A percentile compares a stretch with the other conserved stretches of the same genome.
phyloP scores from a whole-genome alignment of 2,329 filamentous ascomycete species.

The Scedosporium boydii region DNA sequence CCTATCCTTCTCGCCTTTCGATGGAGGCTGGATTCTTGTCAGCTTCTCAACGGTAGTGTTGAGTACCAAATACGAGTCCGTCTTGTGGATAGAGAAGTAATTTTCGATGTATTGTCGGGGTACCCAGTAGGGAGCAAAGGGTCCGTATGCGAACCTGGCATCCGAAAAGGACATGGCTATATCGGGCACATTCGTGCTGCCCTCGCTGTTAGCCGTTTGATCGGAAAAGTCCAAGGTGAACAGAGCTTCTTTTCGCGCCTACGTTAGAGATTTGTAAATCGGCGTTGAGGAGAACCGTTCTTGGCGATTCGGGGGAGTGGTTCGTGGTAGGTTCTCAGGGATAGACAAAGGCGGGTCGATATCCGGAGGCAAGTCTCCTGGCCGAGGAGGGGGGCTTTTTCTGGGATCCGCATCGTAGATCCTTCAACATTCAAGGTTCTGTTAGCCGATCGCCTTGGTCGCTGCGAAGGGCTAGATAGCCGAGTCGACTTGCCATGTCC shows the following conservation, averaged over 20 bases:
- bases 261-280: slow-evolving; percentile 42
- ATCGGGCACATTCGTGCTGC: slow-evolving; percentile 44
- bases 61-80: slow-evolving; percentile 34
- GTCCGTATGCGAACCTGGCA: slow-evolving; percentile 40
- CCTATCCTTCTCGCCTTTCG: slow-evolving; percentile 11
- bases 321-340: slow-evolving; percentile 29
- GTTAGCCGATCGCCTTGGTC: not conserved
- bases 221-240: too few species aligned
- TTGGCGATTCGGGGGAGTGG: slow-evolving; percentile 29
- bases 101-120: slow-evolving; percentile 46
- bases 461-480: not conserved
- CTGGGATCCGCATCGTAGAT: slow-evolving; percentile 38
- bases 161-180: slow-evolving; percentile 49
- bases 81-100: slow-evolving; percentile 41
- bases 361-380: slow-evolving; percentile 33
- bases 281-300: slow-evolving; percentile 38
- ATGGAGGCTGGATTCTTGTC: slow-evolving; percentile 17
- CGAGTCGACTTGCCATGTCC: slow-evolving; percentile 28
- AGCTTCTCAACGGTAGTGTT: slow-evolving; percentile 44
- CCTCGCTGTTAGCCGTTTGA: not conserved
- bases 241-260: slow-evolving; percentile 11
- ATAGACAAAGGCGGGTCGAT: slow-evolving; percentile 35
- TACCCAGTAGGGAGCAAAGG: slow-evolving; percentile 45
- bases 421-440: slow-evolving; percentile 21
- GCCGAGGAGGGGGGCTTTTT: slow-evolving; percentile 22